These are phyloP conservation scores for Ampelocalamus luodianensis DNA, from an alignment of 176 grass and related monocot genomes.

Conservation along the genomic window DNA sequence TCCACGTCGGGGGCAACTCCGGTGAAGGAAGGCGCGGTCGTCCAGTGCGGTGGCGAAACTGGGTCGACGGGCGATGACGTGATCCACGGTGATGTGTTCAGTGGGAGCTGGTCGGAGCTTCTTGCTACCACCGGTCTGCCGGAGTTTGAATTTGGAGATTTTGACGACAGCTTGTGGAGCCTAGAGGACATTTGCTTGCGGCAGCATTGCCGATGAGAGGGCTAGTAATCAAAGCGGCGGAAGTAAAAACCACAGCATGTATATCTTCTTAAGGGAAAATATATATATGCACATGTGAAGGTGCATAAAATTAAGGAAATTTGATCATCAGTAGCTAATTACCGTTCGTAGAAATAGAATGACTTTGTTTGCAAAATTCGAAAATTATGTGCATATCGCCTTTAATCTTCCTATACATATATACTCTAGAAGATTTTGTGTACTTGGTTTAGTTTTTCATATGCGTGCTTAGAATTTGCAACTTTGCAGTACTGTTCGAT, in stretches of 20 bases:
- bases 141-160: constrained; percentile 57
- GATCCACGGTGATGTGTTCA: constrained; percentile 36
- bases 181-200: constrained; percentile 65
- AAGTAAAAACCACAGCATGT: neutral
- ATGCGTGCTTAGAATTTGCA: neutral
- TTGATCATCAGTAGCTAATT: neutral
- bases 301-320: neutral
- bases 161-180: constrained; percentile 66
- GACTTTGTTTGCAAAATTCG: neutral
- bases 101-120: constrained; percentile 57
- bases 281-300: neutral
- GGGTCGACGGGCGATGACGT: neutral
- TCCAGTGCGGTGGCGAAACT: neutral
- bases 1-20: constrained; percentile 23
- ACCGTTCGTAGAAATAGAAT: neutral
- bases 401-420: neutral
- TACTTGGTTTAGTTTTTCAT: neutral
- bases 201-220: constrained; percentile 33
- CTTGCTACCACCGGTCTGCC: constrained; percentile 51
- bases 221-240: neutral
- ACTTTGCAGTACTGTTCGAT: neutral
- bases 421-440: neutral
- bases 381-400: neutral
- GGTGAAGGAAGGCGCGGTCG: neutral
- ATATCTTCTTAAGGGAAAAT: too few species aligned